These are phyloP conservation scores for Kodamaea leandrae DNA, from an alignment of 805 yeast genomes.

Conservation along the genomic window DNA sequence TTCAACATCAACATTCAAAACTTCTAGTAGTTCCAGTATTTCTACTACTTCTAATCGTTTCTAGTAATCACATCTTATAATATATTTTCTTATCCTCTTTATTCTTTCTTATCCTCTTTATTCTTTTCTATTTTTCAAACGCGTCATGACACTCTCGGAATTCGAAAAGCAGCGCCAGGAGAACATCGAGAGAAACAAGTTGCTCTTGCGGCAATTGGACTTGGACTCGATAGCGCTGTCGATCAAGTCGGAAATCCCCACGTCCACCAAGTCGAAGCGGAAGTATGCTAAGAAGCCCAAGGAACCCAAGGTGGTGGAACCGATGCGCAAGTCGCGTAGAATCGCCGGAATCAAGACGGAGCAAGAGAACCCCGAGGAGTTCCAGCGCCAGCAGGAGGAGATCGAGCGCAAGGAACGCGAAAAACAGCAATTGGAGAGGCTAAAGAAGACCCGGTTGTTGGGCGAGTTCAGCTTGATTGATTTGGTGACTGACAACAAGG, in stretches of 20 bases:
- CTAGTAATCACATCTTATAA: too few relatives aligned
- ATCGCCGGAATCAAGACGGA: conserved; percentile 61
- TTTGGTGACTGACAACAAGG: conserved; percentile 43
- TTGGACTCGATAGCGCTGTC: conserved; percentile 56
- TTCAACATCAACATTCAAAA: too few relatives aligned
- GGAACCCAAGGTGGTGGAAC: conserved; percentile 30
- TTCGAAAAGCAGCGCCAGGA: conserved; percentile 71
- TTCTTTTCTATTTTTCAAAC: not conserved
- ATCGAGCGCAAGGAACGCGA: conserved; percentile 30
- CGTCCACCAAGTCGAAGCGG: conserved; percentile 18
- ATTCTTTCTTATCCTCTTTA: too few relatives aligned
- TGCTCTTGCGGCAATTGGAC: conserved; percentile 67
- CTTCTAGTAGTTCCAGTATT: too few relatives aligned
- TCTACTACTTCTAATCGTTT: too few relatives aligned
- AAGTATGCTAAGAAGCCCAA: conserved; percentile 15
- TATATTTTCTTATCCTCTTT: too few relatives aligned
- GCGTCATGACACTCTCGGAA: conserved; percentile 42
- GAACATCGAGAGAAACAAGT: conserved; percentile 81
- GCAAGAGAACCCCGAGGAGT: conserved; percentile 48
- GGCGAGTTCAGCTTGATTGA: conserved; percentile 68
- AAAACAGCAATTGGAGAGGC: conserved; percentile 43
- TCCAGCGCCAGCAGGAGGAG: conserved; percentile 34
- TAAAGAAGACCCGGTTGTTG: conserved; percentile 56
- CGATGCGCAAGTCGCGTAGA: conserved; percentile 75
- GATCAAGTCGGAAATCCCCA: conserved; percentile 47